Conservation (phyloP, 2,329 filamentous ascomycete genomes). For the Zymoseptoria crescenta region DNA sequence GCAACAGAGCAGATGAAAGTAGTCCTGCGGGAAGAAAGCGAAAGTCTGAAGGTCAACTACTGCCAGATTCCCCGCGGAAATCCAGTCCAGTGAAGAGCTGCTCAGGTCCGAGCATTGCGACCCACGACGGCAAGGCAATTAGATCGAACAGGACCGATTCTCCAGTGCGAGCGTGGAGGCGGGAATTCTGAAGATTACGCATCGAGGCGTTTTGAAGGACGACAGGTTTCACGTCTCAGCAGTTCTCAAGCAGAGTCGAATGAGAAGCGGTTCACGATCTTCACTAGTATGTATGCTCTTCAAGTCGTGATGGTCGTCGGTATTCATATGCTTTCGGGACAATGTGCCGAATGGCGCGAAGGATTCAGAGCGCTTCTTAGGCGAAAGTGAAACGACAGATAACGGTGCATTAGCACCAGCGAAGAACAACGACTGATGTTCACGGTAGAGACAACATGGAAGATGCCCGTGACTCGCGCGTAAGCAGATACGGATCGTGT, state of each 20-base stretch:
- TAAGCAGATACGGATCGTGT: too few relatives aligned
- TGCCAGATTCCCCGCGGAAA: background rate
- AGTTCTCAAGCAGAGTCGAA: too few relatives aligned
- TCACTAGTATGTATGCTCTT: too few relatives aligned
- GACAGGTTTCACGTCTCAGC: background rate
- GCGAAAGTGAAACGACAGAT: background rate
- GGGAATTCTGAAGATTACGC: background rate
- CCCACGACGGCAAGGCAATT: background rate
- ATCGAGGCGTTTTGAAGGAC: background rate
- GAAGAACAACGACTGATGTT: background rate
- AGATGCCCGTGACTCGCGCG: too few relatives aligned
- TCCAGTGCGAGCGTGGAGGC: background rate
- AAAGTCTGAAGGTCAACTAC: background rate
- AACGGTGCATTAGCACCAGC: background rate
- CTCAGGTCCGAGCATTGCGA: background rate
- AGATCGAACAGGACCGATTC: background rate
- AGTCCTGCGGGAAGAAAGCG: background rate
- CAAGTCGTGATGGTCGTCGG: too few relatives aligned
- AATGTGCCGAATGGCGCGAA: background rate
- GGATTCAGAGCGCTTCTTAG: background rate
- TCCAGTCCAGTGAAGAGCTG: background rate
- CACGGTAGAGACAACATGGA: too few relatives aligned
- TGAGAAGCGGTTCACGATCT: too few relatives aligned
- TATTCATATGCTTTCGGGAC: background rate
- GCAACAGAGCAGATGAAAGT: background rate